phyloP scores from a whole-genome alignment of 306 rosid species.

The Lupinus albus region DNA sequence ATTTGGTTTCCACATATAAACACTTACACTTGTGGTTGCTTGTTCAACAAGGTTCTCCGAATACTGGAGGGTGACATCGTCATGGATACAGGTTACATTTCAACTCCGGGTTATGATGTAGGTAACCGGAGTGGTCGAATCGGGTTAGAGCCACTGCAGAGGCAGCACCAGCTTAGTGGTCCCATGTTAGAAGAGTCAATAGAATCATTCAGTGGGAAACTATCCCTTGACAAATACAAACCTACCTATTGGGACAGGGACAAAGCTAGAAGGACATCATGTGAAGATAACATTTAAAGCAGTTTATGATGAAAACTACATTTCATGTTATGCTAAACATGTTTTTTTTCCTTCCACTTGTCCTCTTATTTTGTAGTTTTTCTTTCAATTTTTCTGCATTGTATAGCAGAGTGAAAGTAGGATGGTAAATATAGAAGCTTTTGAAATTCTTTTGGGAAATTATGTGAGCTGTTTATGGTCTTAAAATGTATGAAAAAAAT shows the following conservation, averaged over 20 bases:
- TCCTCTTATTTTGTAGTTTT: constrained; percentile 43
- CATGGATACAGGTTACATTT: constrained; percentile 70
- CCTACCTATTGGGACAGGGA: constrained; percentile 71
- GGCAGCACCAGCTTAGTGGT: constrained; percentile 65
- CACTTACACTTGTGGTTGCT: constrained; percentile 8
- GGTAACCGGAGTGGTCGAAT: constrained; percentile 80
- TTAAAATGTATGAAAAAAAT: constrained; percentile 37
- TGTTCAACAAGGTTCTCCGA: constrained; percentile 77
- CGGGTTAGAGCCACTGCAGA: constrained; percentile 67
- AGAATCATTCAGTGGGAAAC: constrained; percentile 76
- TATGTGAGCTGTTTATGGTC: constrained; percentile 40
- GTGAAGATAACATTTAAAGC: constrained; percentile 56
- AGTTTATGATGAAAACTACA: constrained; percentile 32
- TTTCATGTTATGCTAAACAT: constrained; percentile 40
- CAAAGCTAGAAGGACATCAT: constrained; percentile 54
- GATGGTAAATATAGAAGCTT: constrained; percentile 45
- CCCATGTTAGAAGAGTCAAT: constrained; percentile 57
- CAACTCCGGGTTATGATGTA: constrained; percentile 70
- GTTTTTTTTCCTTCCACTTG: constrained; percentile 6
- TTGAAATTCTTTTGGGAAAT: constrained; percentile 52
- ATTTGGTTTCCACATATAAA: constrained; percentile 10
- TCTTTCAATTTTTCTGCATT: constrained; percentile 37
- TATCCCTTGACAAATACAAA: constrained; percentile 63
- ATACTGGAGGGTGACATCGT: constrained; percentile 91
- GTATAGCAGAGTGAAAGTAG: constrained; percentile 63